A percentile compares a stretch with the other conserved stretches of the same genome.
Conservation (phyloP, 2,329 filamentous ascomycete species). For the Colletotrichum karsti region DNA sequence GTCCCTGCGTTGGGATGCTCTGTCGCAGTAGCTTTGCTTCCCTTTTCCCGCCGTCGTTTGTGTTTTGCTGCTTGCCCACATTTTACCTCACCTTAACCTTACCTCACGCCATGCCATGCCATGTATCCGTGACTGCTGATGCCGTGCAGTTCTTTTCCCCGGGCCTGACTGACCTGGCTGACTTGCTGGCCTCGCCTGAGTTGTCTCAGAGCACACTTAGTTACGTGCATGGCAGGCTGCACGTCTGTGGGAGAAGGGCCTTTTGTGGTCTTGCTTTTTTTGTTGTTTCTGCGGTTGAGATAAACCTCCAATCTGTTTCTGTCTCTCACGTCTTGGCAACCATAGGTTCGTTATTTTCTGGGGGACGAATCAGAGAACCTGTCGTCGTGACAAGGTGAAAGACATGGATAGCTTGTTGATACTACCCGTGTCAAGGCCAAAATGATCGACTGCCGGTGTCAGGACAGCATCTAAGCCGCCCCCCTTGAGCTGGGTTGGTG, state of each 20-base stretch:
- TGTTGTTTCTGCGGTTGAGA: slow-evolving; percentile 11
- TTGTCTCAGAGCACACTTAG: not conserved
- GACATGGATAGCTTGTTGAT: slow-evolving; percentile 14
- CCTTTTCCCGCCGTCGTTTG: not conserved
- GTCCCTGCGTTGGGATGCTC: not conserved
- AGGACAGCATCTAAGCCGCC: slow-evolving; percentile 2
- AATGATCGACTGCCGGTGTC: slow-evolving; percentile 22
- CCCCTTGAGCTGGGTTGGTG: not conserved
- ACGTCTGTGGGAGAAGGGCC: not conserved
- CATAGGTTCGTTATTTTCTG: not conserved
- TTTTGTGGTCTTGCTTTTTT: not conserved
- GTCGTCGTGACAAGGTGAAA: slow-evolving; percentile 14
- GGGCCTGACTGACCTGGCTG: not conserved
- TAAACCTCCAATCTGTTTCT: slow-evolving; percentile 8
- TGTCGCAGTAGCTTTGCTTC: not conserved
- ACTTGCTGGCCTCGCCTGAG: not conserved
- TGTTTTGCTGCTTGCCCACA: not conserved
- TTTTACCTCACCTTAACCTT: not conserved
- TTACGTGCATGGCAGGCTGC: slow-evolving; percentile 3
- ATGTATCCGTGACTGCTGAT: not conserved
- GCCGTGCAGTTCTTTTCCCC: not conserved
- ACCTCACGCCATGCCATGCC: not conserved
- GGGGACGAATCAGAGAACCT: not conserved
- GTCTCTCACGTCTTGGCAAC: slow-evolving; percentile 5
- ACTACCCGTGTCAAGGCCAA: slow-evolving; percentile 11